These are phyloP conservation scores for Aspergillus sergii DNA, from an alignment of 2,329 filamentous ascomycete species.

Conservation along the genomic window DNA sequence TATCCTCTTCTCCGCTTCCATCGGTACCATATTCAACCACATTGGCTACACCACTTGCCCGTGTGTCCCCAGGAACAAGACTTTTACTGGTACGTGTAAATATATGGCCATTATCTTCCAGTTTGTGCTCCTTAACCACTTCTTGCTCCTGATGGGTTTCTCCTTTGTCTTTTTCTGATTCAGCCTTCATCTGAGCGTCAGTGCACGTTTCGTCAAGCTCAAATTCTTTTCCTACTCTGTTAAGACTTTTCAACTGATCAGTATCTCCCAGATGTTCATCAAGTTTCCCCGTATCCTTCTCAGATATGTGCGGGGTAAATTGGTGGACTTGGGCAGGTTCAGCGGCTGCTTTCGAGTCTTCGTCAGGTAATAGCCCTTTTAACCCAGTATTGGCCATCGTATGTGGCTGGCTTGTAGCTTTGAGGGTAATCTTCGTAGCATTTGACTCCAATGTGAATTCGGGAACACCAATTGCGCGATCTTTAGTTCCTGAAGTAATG, in stretches of 20 bases:
- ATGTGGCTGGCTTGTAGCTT: not conserved
- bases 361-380: not conserved
- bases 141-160: constrained; percentile 27
- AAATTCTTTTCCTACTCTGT: not conserved
- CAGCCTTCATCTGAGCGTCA: not conserved
- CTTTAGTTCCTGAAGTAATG: not conserved
- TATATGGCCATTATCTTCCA: constrained; percentile 7
- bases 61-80: not conserved
- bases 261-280: not conserved
- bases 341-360: not conserved
- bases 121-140: constrained; percentile 17
- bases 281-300: too few species aligned
- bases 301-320: too few species aligned
- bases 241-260: not conserved
- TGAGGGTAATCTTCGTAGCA: not conserved
- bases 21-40: not conserved
- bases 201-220: not conserved
- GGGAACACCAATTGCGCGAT: too few species aligned
- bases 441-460: not conserved
- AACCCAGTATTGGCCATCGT: not conserved
- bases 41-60: not conserved
- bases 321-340: not conserved
- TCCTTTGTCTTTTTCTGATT: constrained; percentile 3
- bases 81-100: not conserved
- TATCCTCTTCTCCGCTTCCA: constrained; percentile 17